Evolutionary conservation across 371 early-diverging fungal genomes (phyloP).

Genomic region (Actinomucor elegans): DNA sequence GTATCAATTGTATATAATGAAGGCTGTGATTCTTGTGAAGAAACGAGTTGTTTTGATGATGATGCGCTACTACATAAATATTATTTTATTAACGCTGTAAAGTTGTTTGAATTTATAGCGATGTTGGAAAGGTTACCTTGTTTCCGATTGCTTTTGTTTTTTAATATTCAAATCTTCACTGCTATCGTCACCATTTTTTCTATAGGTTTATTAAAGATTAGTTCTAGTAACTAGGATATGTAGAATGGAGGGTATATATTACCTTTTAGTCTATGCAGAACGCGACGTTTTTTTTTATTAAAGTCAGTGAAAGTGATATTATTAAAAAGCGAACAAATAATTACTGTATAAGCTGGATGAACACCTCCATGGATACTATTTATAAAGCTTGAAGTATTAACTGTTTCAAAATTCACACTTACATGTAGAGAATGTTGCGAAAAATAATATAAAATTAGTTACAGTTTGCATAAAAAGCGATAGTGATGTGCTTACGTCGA

Average conservation of each 20-base stretch:
- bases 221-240: conserved; percentile 1
- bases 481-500: conserved; percentile 5
- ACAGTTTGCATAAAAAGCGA: not conserved
- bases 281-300: conserved; percentile 1
- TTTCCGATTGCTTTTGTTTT: not conserved
- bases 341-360: not conserved
- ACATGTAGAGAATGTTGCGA: conserved; percentile 1
- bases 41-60: not conserved
- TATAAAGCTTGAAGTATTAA: not conserved
- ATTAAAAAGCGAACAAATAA: conserved; percentile 1
- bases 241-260: conserved; percentile 2
- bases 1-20: conserved; percentile 6
- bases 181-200: not conserved
- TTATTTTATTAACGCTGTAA: not conserved
- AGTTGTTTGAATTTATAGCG: conserved; percentile 2
- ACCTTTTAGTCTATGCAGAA: conserved; percentile 6
- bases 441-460: conserved; percentile 1
- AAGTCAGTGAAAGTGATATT: too few relatives aligned
- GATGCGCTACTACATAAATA: not conserved
- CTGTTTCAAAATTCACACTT: conserved; percentile 1
- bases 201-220: conserved; percentile 4
- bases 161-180: not conserved
- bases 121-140: not conserved
- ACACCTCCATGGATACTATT: not conserved
- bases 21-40: conserved; percentile 1